Conservation (phyloP, 441 rosid genomes). For the Croton setiger region DNA sequence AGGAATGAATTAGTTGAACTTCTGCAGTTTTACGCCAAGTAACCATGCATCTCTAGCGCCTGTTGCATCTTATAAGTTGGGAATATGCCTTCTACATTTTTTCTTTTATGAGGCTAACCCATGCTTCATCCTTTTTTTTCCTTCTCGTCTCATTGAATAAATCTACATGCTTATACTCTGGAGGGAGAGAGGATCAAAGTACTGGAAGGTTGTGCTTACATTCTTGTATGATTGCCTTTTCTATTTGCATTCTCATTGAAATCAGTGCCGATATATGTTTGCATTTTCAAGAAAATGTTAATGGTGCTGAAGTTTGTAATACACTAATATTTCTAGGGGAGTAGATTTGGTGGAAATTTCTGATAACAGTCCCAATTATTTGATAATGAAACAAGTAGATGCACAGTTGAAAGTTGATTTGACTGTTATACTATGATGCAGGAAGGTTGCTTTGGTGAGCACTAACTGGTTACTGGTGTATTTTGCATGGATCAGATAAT, state of each 20-base stretch:
- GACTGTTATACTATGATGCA: constrained; percentile 21
- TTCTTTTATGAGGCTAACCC: neutral
- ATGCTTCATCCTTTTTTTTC: neutral
- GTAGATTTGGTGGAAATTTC: neutral
- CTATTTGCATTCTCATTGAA: too few species aligned
- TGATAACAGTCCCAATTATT: neutral
- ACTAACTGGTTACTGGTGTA: constrained; percentile 14
- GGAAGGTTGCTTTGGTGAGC: constrained; percentile 24
- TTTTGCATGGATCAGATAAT: constrained; percentile 46
- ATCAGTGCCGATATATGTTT: neutral
- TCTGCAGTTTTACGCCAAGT: neutral
- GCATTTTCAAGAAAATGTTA: neutral
- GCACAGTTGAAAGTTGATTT: constrained; percentile 23
- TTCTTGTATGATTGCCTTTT: neutral
- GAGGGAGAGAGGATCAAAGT: neutral
- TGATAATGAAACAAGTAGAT: neutral
- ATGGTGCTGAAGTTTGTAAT: neutral
- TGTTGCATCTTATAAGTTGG: neutral
- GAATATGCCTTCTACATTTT: neutral
- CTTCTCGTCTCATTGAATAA: neutral
- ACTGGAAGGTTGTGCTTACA: neutral
- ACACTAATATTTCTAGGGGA: neutral
- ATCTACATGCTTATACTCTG: neutral
- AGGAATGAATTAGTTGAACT: neutral
- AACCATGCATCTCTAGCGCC: neutral